Base-by-base conservation (phyloP, 495 filamentous ascomycete genomes). In the Choiromyces venosus region DNA sequence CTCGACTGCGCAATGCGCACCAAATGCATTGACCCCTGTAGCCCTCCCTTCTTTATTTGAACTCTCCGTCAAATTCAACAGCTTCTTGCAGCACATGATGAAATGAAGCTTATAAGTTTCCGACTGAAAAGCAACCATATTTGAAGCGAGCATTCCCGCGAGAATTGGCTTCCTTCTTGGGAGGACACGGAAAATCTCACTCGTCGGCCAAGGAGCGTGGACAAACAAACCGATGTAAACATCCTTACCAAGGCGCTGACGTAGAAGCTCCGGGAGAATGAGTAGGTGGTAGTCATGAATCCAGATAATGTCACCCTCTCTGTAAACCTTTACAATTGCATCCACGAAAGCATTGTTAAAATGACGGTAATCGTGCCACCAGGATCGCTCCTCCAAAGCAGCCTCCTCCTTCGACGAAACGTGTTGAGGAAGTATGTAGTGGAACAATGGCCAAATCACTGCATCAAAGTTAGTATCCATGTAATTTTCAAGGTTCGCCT, bases 81-180 rank as follows among this genome's bases (percentile, higher is more conserved):
- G 89, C 10, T 93, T 87, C 4, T 91, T 94, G 82, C 94, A 97
- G 83, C 92, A 96, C 40, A 93, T 96, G 14, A 90, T 88, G 77
- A 97, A 97, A 81, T 97, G 94, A 3, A 92, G 88, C 16, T 93
- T 93, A 80, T 96, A 97, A 78, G 93, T 93, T 83, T 91, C 93
- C 4, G 93, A 93, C 82, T 97, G 94, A 84, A 97, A 97, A 0
- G 91, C 93, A 73, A 97, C 86, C 86, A 97, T 89, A 80, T 96
- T 97, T 52, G 94, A 88, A 18, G 93, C 92, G 35, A 97, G 86
- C 68, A 96, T 89, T 37, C 94, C 94, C 74, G 93, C 91, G 14
- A 97, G 85, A 1, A 97, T 86, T 79, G 96, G 92, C 82, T 96
- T 97, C 71, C 94, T 85, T 75, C 91, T 88, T 16, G 92, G 91